These are phyloP conservation scores for Brettanomyces nanus DNA, from an alignment of 805 yeast genomes.

Conservation along the genomic window DNA sequence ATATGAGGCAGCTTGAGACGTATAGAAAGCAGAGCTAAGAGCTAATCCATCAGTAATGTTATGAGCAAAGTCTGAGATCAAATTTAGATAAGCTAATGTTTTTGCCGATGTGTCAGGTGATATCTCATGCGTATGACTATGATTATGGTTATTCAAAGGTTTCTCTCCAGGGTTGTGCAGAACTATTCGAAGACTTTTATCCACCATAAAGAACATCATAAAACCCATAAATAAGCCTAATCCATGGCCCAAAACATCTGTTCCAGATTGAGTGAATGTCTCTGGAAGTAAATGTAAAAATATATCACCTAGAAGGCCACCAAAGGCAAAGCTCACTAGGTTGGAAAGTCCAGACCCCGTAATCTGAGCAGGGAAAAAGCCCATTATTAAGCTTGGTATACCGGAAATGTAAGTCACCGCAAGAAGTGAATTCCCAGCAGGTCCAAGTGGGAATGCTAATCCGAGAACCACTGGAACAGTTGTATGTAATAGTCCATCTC, in stretches of 20 bases:
- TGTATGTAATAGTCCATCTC: no score
- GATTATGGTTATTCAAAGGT: conserved; percentile 17
- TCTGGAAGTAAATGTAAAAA: conserved; percentile 68
- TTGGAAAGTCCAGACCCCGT: conserved; percentile 41
- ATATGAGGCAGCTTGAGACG: conserved; percentile 51
- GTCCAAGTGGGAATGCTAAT: conserved; percentile 43
- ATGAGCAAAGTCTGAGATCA: conserved; percentile 65
- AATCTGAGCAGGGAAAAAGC: conserved; percentile 49
- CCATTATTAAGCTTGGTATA: conserved; percentile 51
- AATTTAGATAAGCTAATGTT: conserved; percentile 53
- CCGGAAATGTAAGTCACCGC: conserved; percentile 61
- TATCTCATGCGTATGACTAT: neutral
- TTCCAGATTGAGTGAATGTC: conserved; percentile 46
- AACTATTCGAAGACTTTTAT: conserved; percentile 48
- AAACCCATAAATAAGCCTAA: conserved; percentile 54
- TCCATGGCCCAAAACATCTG: conserved; percentile 29
- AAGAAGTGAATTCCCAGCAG: conserved; percentile 53
- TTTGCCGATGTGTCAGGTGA: conserved; percentile 25
- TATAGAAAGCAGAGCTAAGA: conserved; percentile 61
- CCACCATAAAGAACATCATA: conserved; percentile 50
- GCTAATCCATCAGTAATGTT: conserved; percentile 76
- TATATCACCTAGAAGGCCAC: conserved; percentile 69
- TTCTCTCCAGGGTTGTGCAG: conserved; percentile 27
- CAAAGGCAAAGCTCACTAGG: conserved; percentile 66
- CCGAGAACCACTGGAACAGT: no score